Evolutionary conservation across 805 yeast genomes (phyloP), one percentile per base, ranked within the genome.

Genomic region (Wickerhamomyces xylosicus): DNA sequence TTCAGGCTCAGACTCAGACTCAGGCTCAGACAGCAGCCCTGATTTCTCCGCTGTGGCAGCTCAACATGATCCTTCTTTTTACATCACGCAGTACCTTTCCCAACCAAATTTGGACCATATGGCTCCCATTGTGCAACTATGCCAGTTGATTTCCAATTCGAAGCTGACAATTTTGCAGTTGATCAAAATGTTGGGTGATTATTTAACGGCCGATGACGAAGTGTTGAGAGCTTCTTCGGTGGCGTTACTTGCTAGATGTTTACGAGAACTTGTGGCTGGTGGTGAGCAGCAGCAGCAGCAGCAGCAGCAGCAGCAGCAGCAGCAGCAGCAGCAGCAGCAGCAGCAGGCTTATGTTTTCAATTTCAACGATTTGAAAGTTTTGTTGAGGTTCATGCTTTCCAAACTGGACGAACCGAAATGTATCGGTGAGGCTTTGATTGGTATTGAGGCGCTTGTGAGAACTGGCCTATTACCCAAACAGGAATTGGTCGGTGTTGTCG

Each of bases 331-430:
- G n/a, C n/a, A n/a, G n/a, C n/a, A n/a, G n/a, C n/a, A n/a, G n/a
- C n/a, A n/a, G n/a, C 46, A 54, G 13, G 13, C 9, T 9, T 22
- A 9, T 5, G 49, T 49, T 9, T 53, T 74, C 18, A 49, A 56
- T 13, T 53, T 59, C 8, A 65, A 66, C 39, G 72, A 69, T 35
- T 49, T 63, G 4, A 49, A 58, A 13, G 69, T 65, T 7, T 47
- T 66, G 14, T 57, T 56, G 20, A 52, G 71, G 5, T 90, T 90
- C 56, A 71, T 76, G 40, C 43, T 69, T 14, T 75, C 77, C 15
- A 81, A 90, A 47, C 56, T 85, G 18, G 82, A 77, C 11, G 96
- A 87, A 50, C 64, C 68, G 14, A 58, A 65, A 3, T 68, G 81
- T 33, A 51, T 76, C 22, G 61, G 61, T 31, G 73, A 74, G 42